Conservation (phyloP, 805 yeast genomes). For the Teunomyces kruisii region DNA sequence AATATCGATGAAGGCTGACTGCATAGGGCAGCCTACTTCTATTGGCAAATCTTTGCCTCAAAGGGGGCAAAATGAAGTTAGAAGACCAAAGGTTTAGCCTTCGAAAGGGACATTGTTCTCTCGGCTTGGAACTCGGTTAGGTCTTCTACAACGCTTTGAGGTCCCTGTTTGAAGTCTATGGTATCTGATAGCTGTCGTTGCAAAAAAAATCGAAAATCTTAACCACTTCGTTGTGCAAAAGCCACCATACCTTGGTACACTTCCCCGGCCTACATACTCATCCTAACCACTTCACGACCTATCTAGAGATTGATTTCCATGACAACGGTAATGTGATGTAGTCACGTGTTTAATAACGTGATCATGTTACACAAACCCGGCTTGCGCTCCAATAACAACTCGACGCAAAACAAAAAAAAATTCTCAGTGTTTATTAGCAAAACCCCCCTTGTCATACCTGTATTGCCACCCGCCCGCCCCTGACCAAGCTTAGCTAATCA, state of each 20-base stretch:
- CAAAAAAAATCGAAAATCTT: not conserved
- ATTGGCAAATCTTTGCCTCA: not conserved
- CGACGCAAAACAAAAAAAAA: conserved; percentile 5
- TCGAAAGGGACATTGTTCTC: not conserved
- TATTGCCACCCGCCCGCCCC: not conserved
- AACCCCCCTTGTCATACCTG: conserved; percentile 1
- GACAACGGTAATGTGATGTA: too few species aligned
- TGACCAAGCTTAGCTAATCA: conserved; percentile 3
- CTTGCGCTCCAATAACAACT: conserved; percentile 1
- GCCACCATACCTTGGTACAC: not conserved
- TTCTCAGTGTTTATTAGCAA: conserved; percentile 3
- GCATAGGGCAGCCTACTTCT: too few species aligned
- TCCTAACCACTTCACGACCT: too few species aligned
- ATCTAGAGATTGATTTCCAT: too few species aligned
- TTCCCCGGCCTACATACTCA: not conserved
- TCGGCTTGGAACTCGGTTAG: not conserved
- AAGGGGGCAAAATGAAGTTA: not conserved
- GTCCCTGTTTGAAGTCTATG: not conserved
- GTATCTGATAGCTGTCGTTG: not conserved
- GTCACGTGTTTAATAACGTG: not conserved
- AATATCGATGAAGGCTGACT: too few species aligned
- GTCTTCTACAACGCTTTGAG: too few species aligned
- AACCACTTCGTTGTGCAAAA: too few species aligned
- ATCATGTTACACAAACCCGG: not conserved
- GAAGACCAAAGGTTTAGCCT: not conserved